Evolutionary conservation across 306 rosid species (phyloP), one percentile per base, ranked within the genome.

Genomic region (Vicia villosa): DNA sequence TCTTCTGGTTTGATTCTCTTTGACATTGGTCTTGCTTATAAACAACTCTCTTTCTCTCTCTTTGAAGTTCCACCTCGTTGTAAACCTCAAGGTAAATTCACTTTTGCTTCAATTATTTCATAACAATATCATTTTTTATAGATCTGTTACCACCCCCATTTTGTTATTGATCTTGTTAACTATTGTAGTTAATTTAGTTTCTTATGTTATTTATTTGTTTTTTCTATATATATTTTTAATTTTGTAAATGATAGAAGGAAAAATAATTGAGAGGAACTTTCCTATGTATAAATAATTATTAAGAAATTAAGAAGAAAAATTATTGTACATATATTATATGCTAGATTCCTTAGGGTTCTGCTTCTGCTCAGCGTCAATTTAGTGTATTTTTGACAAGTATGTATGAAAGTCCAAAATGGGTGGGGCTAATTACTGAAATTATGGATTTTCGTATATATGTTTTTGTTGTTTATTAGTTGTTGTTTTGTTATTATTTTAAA

Each of bases 1-100:
- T 70, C 36, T n/a, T 90, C 97, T 0, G 98, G 96, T 0, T 74
- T 90, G 71, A 86, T 93, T 1, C 86, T 88, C 21, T 88, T 93
- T 46, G 96, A 93, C 81, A 93, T 93, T 81, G 96, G 95, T 4
- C 81, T 93, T 1, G 98, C 98, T 55, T 76, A 93, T 63, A 90
- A 93, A 36, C 93, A 93, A 57, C 81, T 93, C 22, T 90, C 98
- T 51, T 42, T 90, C 8, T 90, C 98, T 0, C 93, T 90, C 75
- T 93, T 93, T 26, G 98, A 93, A 71, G 96, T 86, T 79, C 98
- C 98, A 6, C 98, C 97, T 42, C 74, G 65, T 26, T 92, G 96
- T 73, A 89, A 79, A 6, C 93, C 93, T 10, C 72, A 80, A 84
- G 95, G 90, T 87, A 81, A 40, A 16, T 32, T 63, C 9, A 40